Conservation (phyloP, 83 land plant species). For the Picea mariana region DNA sequence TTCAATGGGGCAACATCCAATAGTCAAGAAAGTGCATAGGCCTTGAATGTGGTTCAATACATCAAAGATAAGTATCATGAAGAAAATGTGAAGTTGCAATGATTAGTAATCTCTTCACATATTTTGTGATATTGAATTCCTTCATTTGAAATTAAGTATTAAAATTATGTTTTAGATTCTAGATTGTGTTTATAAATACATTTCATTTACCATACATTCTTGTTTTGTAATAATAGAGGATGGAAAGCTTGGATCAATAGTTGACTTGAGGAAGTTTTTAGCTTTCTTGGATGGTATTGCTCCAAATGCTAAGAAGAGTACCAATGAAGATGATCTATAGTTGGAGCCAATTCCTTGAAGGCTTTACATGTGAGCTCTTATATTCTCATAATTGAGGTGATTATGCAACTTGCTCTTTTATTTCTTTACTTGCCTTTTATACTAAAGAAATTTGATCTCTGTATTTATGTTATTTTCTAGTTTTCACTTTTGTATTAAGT, state of each 20-base stretch:
- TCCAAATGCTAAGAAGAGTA: constrained; percentile 79
- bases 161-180: background rate
- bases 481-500: no score
- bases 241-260: constrained; percentile 83
- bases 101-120: constrained; percentile 74
- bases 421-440: no score
- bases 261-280: constrained; percentile 97
- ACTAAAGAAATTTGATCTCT: no score
- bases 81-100: constrained; percentile 85
- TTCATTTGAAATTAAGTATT: background rate
- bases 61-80: no score
- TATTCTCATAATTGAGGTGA: no score
- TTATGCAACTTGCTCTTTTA: no score
- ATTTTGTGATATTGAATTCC: background rate
- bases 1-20: no score
- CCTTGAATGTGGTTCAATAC: no score
- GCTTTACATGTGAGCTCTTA: constrained; percentile 49
- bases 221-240: constrained; percentile 58
- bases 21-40: no score
- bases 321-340: constrained; percentile 38
- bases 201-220: background rate
- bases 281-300: constrained; percentile 97
- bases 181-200: background rate
- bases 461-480: no score
- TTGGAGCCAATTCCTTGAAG: constrained; percentile 35